A percentile compares a stretch with the other conserved stretches of the same genome.
Conservation (phyloP, 2,329 filamentous ascomycete genomes). For the Ophiostoma perfectum region DNA sequence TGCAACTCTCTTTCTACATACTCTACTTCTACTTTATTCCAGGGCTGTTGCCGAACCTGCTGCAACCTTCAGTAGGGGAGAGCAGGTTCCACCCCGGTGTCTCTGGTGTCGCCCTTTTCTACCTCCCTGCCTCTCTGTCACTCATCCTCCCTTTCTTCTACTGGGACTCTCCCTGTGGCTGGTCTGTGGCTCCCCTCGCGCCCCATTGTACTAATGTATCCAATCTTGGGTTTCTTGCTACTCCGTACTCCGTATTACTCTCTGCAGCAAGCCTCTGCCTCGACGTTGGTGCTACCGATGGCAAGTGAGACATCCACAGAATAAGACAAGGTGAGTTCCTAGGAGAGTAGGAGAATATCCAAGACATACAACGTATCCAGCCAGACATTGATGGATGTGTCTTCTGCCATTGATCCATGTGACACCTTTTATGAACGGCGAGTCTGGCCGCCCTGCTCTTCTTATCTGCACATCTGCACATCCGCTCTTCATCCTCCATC, state of each 20-base stretch:
- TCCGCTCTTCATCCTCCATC: too few relatives aligned
- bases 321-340: not conserved
- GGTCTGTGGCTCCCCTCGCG: not conserved
- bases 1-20: not conserved
- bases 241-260: not conserved
- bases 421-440: too few relatives aligned
- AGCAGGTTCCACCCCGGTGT: not conserved
- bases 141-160: not conserved
- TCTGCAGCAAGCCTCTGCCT: constrained; percentile 9
- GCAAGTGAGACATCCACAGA: not conserved
- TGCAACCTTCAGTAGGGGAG: constrained; percentile 3
- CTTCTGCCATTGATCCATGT: too few relatives aligned
- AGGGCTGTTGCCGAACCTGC: not conserved
- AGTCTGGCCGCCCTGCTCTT: too few relatives aligned
- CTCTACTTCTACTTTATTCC: not conserved
- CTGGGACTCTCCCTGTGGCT: not conserved
- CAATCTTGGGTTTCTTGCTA: too few relatives aligned
- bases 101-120: not conserved
- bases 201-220: not conserved
- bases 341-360: not conserved
- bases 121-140: not conserved
- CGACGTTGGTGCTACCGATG: constrained; percentile 5
- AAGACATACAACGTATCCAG: constrained; percentile 4
- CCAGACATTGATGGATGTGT: not conserved
- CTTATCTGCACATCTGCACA: too few relatives aligned